phyloP scores from a whole-genome alignment of 169 alveolate species.

The Plasmodium cynomolgi region DNA sequence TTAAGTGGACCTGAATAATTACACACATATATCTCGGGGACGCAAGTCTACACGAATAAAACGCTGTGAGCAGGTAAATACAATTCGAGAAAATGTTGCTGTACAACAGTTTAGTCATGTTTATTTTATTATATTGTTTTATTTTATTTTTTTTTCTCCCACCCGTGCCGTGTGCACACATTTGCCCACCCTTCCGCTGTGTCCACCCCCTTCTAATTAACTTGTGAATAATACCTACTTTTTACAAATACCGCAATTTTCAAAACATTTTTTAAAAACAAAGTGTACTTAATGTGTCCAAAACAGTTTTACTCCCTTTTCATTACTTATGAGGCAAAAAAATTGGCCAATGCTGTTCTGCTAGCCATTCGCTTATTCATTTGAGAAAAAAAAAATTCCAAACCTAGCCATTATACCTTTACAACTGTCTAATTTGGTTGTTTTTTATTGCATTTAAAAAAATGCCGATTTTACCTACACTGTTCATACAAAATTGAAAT shows the following conservation, averaged over 20 bases:
- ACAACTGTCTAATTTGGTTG: background rate
- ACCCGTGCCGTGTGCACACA: background rate
- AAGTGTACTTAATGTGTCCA: background rate
- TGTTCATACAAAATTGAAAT: conserved; percentile 20
- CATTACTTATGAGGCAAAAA: background rate
- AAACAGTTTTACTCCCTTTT: background rate
- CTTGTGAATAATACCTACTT: background rate
- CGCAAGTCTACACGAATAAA: background rate
- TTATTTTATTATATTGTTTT: background rate
- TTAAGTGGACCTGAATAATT: background rate
- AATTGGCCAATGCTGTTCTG: background rate
- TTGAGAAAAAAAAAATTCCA: background rate
- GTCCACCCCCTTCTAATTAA: background rate
- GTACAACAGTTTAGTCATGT: background rate
- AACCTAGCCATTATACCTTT: background rate
- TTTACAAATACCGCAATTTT: background rate
- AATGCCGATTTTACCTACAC: conserved; percentile 6
- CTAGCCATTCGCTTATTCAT: background rate
- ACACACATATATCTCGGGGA: background rate
- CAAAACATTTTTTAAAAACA: background rate
- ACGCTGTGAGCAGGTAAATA: background rate
- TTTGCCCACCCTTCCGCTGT: background rate
- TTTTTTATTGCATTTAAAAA: background rate
- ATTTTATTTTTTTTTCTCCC: background rate
- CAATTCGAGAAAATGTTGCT: background rate